Percentiles rank a stretch among this genome's conserved stretches.
phyloP scores from a whole-genome alignment of 345 rosid genomes.

The Syzygium jambos region DNA sequence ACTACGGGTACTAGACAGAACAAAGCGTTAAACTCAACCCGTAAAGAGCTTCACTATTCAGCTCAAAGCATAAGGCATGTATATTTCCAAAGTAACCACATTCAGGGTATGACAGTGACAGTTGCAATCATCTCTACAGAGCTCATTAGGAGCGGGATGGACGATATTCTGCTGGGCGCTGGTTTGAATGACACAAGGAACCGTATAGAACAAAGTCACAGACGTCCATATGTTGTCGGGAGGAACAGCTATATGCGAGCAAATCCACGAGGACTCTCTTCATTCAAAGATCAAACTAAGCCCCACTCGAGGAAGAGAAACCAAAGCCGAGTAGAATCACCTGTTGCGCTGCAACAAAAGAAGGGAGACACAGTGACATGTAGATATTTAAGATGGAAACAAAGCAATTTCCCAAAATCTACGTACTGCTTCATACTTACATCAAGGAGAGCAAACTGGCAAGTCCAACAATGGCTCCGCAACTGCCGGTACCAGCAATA shows the following conservation, averaged over 20 bases:
- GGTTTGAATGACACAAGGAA: background rate
- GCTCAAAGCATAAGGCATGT: no score
- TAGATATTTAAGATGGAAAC: background rate
- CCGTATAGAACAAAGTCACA: background rate
- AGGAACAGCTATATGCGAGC: background rate
- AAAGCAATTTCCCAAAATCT: background rate
- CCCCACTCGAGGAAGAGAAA: background rate
- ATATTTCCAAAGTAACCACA: no score
- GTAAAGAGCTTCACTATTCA: no score
- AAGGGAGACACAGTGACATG: background rate
- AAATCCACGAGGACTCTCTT: background rate
- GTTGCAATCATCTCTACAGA: background rate
- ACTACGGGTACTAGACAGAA: no score
- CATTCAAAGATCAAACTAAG: background rate
- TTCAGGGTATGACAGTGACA: background rate
- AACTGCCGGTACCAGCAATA: background rate
- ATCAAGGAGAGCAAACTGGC: background rate
- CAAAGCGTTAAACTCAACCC: no score
- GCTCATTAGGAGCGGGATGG: background rate
- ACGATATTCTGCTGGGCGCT: background rate
- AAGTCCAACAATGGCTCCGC: background rate
- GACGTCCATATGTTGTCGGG: rapidly evolving
- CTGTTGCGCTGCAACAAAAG: background rate
- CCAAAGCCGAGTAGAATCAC: background rate
- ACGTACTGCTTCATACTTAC: background rate